Evolutionary conservation across 192 early-diverging fungal species (phyloP).

Genomic region (Pecoramyces ruminantium): DNA sequence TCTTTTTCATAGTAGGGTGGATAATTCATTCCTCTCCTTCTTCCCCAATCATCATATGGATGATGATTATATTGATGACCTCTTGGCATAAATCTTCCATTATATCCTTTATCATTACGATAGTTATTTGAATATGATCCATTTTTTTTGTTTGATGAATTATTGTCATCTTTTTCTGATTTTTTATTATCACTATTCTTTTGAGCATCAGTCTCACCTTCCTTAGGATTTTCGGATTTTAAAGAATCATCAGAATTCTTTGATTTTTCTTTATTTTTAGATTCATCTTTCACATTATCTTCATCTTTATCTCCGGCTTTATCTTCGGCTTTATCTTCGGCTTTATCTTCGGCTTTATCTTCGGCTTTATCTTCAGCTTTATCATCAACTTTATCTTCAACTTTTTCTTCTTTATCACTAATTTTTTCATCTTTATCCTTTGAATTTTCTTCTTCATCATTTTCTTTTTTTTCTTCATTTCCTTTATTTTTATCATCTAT

Average conservation of each 20-base stretch:
- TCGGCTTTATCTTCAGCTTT: background rate
- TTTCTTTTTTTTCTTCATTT: background rate
- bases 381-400: background rate
- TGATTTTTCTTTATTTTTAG: background rate
- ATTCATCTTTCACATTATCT: background rate
- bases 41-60: background rate
- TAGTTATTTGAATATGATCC: background rate
- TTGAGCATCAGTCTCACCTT: background rate
- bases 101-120: background rate
- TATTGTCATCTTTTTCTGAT: background rate
- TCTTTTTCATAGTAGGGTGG: background rate
- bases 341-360: background rate
- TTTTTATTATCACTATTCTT: background rate
- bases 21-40: background rate
- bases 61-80: background rate
- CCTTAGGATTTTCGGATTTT: background rate
- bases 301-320: background rate
- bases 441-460: background rate
- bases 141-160: background rate
- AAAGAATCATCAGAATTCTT: background rate
- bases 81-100: background rate
- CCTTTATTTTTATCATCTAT: background rate
- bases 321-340: background rate
- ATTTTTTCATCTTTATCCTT: background rate
- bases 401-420: background rate